Evolutionary conservation across 2,329 filamentous ascomycete species (phyloP), one percentile per base, ranked within the genome.

Genomic region (Hypoxylon sp.): DNA sequence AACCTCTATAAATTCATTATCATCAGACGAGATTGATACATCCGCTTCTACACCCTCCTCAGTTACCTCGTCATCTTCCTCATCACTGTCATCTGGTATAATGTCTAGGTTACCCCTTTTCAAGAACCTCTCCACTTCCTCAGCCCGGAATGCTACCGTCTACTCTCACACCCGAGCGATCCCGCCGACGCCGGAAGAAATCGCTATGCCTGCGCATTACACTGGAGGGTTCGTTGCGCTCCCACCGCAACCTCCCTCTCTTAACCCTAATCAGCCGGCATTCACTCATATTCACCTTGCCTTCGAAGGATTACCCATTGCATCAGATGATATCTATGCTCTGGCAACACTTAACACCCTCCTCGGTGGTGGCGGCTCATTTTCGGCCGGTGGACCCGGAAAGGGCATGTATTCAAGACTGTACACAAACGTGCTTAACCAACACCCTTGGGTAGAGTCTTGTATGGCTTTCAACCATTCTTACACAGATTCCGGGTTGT

Each of bases 401-500:
- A 99, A 99, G 83, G 96, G 96, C 78, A 99, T 99, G 96, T 98
- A 98, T 84, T 97, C 93, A 37, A 91, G 96, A 11, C 88, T 99
- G 7, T 99, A 97, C 84, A 98, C 94, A 69, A 97, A 97, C 78
- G 95, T 98, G 0, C 87, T 99, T 54, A 99, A 99, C 83, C 94
- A 98, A 81, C 90, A 97, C 81, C 93, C 92, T 72, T 99, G 95
- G 95, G 93, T 99, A 25, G 96, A 99, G 81, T 94, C 90, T 65
- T 98, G 96, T 81, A 86, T 97, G 54, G 91, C 95, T 29, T 98
- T 98, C 84, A 98, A 98, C 84, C 94, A 98, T 84, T 93, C 92
- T 48, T 99, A 99, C 85, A 96, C 93, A 0, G 96, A 99, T 79
- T 94, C 91, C 5, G 96, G 96, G 3, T 87, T 99, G 43, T 99